Base-by-base conservation (phyloP, 495 filamentous ascomycete species). In the Astrocystis sublimbata region DNA sequence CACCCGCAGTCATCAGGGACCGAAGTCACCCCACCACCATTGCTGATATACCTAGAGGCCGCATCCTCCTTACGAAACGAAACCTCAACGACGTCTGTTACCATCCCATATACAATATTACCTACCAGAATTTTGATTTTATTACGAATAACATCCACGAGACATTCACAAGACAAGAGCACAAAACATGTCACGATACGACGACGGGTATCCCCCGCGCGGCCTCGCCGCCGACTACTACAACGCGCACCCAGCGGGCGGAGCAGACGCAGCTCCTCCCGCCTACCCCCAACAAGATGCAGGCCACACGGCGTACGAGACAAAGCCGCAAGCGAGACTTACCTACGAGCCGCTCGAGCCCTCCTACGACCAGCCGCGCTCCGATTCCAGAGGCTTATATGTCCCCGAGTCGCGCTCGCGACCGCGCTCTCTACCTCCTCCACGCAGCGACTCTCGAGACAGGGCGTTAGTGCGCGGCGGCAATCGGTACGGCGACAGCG, bases 151-250 rank as follows among this genome's bases (percentile, higher is more conserved):
- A n/a, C n/a, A n/a, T n/a, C n/a, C n/a, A n/a, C n/a, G n/a, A n/a
- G n/a, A n/a, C 17, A 52, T 45, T 46, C 43, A 47, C 42, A n/a
- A 53, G n/a, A 15, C 6, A 57, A 36, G n/a, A n/a, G n/a, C n/a
- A n/a, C n/a, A 19, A n/a, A 8, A 35, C 30, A 72, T 72, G 70
- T 70, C 70, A 59, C 70, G 60, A 19, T 70, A 72, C 65, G 67
- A 68, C 19, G 63, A 72, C 51, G 46, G 55, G 40, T 43, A 59
- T 61, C 42, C 64, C 35, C 26, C 68, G 47, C 52, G 63, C 24
- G 45, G 53, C 19, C 26, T 8, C 6, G 40, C 38, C 10, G 40
- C 41, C 24, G 61, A 67, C 12, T 61, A 65, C 9, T 68, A 70
- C n/a, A n/a, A n/a, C 43, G 21, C 41, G 36, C 64, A 71, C 47